Evolutionary conservation across 2,329 filamentous ascomycete species (phyloP), one percentile per base, ranked within the genome.

Genomic region (Pestalotiopsis sp.): DNA sequence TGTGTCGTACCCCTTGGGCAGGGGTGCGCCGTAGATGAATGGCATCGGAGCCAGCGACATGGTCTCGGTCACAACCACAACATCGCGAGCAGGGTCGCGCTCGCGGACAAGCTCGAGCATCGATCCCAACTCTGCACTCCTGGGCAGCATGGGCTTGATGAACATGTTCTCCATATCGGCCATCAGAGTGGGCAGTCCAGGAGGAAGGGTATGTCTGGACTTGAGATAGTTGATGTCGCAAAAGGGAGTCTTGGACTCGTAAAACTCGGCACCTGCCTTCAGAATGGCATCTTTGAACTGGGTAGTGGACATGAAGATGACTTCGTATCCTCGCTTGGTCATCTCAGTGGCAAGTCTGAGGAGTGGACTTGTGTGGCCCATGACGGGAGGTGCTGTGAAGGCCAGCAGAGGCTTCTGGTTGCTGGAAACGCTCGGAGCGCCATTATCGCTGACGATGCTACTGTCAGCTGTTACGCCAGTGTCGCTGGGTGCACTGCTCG

Each of bases 41-140:
- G 80, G 79, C n/a, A 78, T 65, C 13, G 73, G 67, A 0, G 79
- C 78, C 64, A 73, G 69, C 57, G 78, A 78, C 3, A 74, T 65
- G 12, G 73, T 68, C 56, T 82, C 81, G 62, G 72, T 75, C 4
- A 82, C 39, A 23, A 78, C 72, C 4, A 82, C 73, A 39, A 82
- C 75, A 11, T 78, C 74, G 36, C 77, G 75, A 1, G 59, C 61
- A 3, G 75, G 73, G n/a, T 80, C 72, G 2, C 73, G 70, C 4
- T 73, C 71, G 1, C 72, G 70, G 67, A 74, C 65, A 31, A 73
- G 58, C 49, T 73, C 71, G 12, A 82, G 64, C 27, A 58, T 9
- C 45, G 45, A 57, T 13, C 49, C 13, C 3, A 66, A 27, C 13
- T 66, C 64, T 23, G 52, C 20, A 13, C 64, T 66, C 20, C 64